Base-by-base conservation (phyloP, 345 rosid genomes). In the Citrus unshiu region DNA sequence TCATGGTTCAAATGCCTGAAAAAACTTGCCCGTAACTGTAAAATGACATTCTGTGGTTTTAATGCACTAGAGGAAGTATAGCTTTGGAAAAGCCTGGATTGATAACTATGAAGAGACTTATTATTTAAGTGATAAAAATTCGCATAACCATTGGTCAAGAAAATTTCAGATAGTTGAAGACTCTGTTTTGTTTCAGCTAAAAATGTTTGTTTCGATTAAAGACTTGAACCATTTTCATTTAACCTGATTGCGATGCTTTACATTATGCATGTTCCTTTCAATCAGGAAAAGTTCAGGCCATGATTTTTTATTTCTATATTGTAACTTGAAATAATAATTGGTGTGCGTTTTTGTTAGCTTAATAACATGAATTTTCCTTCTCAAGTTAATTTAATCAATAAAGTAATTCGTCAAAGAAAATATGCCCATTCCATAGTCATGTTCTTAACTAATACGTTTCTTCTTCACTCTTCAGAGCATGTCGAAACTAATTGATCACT, bases 381-480 rank as follows among this genome's bases (percentile, higher is more conserved):
- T 43, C n/a, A 27, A 7, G 12, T 70, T 70, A 25, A 43, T 70
- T 10, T 69, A 69, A 68, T 68, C 19, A 67, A 39, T 21, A 1
- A 67, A 67, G 16, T 25, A 39, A 67, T 67, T 67, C 27, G 39
- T 67, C 27, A 24, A 39, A 61, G 34, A 68, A 3, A 29, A 51
- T 27, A 70, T 27, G 37, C 39, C 5, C 9, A 46, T 46, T 43
- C 51, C 16, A 43, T 12, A 43, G 12, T 43, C 51, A 43, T 43
- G 12, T 10, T 43, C 25, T 51, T 14, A 51, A 76, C 21, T 67
- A 32, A n/a, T 29, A 5, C 25, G 57, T 51, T n/a, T 63, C 46
- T 62, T 32, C n/a, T 61, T 70, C n/a, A 54, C 29, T 58, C 40
- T 76, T 80, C 37, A 90, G 93, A 87, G 90, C 85, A 85, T 88